These are phyloP conservation scores for Multifurca ochricompacta DNA, from an alignment of 768 basidiomycete species.

Conservation along the genomic window DNA sequence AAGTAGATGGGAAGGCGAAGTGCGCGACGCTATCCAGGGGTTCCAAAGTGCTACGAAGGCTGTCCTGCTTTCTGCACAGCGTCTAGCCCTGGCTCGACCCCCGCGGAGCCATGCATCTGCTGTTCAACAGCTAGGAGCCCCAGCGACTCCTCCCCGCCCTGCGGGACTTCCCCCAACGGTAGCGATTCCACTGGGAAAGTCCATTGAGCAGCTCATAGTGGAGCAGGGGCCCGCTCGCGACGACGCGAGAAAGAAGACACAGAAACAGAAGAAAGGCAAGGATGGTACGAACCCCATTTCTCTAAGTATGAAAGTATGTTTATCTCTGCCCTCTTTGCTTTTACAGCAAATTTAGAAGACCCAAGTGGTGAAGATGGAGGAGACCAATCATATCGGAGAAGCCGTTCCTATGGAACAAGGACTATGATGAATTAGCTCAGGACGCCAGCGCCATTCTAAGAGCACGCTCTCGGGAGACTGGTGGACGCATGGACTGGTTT, in stretches of 20 bases:
- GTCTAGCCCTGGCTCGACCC: conserved; percentile 1
- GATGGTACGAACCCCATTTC: conserved; percentile 14
- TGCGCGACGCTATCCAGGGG: conserved; percentile 48
- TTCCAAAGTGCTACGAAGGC: conserved; percentile 43
- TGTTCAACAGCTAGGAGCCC: neutral
- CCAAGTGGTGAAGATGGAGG: conserved; percentile 13
- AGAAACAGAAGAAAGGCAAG: conserved; percentile 29
- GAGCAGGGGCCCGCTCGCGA: conserved; percentile 42
- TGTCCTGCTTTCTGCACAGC: conserved; percentile 31
- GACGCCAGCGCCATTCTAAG: conserved; percentile 80
- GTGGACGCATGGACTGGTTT: conserved; percentile 56
- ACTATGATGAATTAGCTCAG: conserved; percentile 82
- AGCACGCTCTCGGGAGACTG: conserved; percentile 55
- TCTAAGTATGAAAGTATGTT: neutral
- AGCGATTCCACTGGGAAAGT: conserved; percentile 41
- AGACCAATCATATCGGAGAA: conserved; percentile 32
- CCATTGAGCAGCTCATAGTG: conserved; percentile 42
- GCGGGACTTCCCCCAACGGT: conserved; percentile 34
- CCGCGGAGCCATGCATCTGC: neutral
- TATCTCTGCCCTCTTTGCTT: neutral
- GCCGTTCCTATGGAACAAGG: conserved; percentile 78
- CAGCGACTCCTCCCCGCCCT: neutral
- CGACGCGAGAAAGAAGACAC: conserved; percentile 28
- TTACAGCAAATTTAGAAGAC: neutral
- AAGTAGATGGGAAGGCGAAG: conserved; percentile 57